Base-by-base conservation (phyloP, 2,329 filamentous ascomycete species). In the Aspergillus tamarii region DNA sequence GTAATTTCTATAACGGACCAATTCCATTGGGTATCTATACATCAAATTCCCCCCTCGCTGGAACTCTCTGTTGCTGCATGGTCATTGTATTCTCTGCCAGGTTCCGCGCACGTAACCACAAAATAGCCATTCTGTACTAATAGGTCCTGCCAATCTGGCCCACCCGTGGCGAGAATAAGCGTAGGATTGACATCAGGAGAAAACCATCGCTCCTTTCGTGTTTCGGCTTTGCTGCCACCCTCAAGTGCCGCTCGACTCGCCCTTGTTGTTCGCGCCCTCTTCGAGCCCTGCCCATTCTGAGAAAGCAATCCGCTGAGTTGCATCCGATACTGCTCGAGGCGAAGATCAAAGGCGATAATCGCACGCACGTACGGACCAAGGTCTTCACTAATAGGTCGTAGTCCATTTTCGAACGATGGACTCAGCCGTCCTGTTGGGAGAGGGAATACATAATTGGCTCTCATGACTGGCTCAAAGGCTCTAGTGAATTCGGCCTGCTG, bases 311-410 rank as follows among this genome's bases (percentile, higher is more conserved):
- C 87, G 67, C 87, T 88, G 11, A 91, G 77, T 21, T 85, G 84
- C 9, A 86, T 75, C 12, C 92, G 86, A 67, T 92, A 87, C 65
- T 87, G 82, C 71, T 93, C 90, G 1, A 95, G 84, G 1, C 83
- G 84, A 23, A 88, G 81, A 70, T 98, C 94, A 73, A 90, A 91
- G 0, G 88, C 84, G 2, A 94, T 88, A 64, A 99, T 98, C 43
- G 85, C 84, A 12, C 96, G 91, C n/a, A 98, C 87, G 75, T 92
- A 98, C 0, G 96, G 95, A 0, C 93, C 94, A 2, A 98, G 83
- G 67, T 99, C 95, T 14, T 89, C 81, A 0, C 87, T 84, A 36
- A 97, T 87, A 23, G 89, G 82, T 0, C 78, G 76, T 70, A 91
- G 80, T 0, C 88, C 88, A 50, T 91, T 87, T 70, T 97, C 93